Evolutionary conservation across 805 yeast species (phyloP).

Genomic region (Torulaspora maleeae): DNA sequence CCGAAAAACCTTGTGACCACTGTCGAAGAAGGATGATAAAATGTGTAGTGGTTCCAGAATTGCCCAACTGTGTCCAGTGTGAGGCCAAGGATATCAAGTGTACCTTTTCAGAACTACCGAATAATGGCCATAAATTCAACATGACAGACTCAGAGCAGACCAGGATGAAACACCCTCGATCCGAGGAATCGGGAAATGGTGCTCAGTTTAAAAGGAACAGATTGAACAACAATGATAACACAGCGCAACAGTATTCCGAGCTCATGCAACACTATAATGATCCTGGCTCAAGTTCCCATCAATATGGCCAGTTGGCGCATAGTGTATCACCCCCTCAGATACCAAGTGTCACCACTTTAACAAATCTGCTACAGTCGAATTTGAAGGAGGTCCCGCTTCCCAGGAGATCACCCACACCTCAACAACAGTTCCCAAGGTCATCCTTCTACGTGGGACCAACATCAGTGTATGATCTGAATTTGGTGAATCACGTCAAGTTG

Average conservation of each 20-base stretch:
- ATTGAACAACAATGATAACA: constrained; percentile 15
- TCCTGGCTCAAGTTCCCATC: constrained; percentile 9
- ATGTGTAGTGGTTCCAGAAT: constrained; percentile 64
- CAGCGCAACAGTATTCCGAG: constrained; percentile 24
- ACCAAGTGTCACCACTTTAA: constrained; percentile 4
- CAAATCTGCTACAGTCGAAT: constrained; percentile 6
- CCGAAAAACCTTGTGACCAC: constrained; percentile 65
- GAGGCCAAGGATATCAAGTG: constrained; percentile 70
- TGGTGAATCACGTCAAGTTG: constrained; percentile 58
- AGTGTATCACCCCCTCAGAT: constrained; percentile 1
- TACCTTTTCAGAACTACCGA: constrained; percentile 60
- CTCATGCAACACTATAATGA: constrained; percentile 25
- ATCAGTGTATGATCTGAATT: constrained; percentile 69
- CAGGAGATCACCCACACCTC: constrained; percentile 7
- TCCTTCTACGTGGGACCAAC: constrained; percentile 87
- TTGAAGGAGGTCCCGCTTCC: constrained; percentile 2
- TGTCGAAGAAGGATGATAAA: constrained; percentile 76
- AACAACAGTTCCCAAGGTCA: constrained; percentile 78
- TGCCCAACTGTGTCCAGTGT: constrained; percentile 68
- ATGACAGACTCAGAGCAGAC: not conserved
- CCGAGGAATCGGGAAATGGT: constrained; percentile 22
- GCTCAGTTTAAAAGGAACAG: constrained; percentile 22
- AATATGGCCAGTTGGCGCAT: not conserved
- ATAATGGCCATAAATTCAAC: constrained; percentile 1
- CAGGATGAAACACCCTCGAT: constrained; percentile 20